Percentiles rank a stretch among this genome's conserved stretches.
Evolutionary conservation across 179 eudicot genomes (phyloP).

Genomic region (Sideroxylon spinosum): DNA sequence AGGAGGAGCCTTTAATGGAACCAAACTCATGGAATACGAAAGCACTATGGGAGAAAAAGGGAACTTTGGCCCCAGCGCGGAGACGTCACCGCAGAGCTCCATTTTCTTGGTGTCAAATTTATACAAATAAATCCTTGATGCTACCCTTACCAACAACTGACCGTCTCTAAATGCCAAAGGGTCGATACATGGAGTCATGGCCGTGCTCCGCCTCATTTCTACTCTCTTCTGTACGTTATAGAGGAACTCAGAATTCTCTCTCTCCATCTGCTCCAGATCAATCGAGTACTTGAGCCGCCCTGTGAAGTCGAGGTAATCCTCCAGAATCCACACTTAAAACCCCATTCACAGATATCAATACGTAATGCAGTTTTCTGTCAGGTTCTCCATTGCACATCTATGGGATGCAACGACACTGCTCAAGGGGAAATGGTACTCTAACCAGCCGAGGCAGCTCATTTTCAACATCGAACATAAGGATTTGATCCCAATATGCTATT

Average conservation of each 20-base stretch:
- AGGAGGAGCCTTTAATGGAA: slow-evolving; percentile 22
- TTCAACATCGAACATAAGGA: slow-evolving; percentile 34
- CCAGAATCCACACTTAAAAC: slow-evolving; percentile 35
- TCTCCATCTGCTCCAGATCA: slow-evolving; percentile 29
- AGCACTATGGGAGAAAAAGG: slow-evolving; percentile 32
- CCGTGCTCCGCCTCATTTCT: background rate
- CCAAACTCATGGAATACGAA: slow-evolving; percentile 39
- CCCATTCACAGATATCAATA: slow-evolving; percentile 30
- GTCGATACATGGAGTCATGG: slow-evolving; percentile 21
- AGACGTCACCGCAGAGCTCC: slow-evolving; percentile 24
- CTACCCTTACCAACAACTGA: slow-evolving; percentile 26
- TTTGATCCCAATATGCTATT: slow-evolving; percentile 29
- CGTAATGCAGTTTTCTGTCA: slow-evolving; percentile 26
- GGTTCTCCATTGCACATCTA: slow-evolving; percentile 41
- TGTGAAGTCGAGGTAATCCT: slow-evolving; percentile 27
- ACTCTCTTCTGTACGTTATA: slow-evolving; percentile 19
- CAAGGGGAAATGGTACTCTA: slow-evolving; percentile 22
- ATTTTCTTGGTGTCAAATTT: slow-evolving; percentile 25
- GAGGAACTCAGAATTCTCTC: slow-evolving; percentile 20
- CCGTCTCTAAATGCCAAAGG: slow-evolving; percentile 36
- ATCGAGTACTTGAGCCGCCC: slow-evolving; percentile 26
- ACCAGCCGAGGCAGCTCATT: slow-evolving; percentile 28
- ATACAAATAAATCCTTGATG: slow-evolving; percentile 21
- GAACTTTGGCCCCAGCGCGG: slow-evolving; percentile 27
- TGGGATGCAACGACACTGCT: slow-evolving; percentile 11